These are phyloP conservation scores for Gyromitra esculenta DNA, from an alignment of 2,329 filamentous ascomycete species.

Conservation along the genomic window DNA sequence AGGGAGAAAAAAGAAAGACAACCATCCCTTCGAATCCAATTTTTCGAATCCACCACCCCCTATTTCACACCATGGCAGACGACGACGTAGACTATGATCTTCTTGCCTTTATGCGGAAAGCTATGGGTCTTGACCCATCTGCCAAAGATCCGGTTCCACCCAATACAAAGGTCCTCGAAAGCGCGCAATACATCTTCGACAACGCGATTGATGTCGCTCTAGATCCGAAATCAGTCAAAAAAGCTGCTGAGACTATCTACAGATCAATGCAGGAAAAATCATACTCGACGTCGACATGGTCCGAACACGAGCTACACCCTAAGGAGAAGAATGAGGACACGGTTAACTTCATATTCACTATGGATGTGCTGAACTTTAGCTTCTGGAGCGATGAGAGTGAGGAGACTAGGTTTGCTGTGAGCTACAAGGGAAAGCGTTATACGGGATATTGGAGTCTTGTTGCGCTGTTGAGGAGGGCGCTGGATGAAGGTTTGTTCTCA, in stretches of 20 bases:
- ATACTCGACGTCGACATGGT: constrained; percentile 88
- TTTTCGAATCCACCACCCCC: not conserved
- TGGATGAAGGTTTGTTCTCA: constrained; percentile 77
- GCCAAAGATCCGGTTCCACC: constrained; percentile 19
- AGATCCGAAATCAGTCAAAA: constrained; percentile 82
- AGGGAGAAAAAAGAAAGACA: not conserved
- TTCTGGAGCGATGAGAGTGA: constrained; percentile 85
- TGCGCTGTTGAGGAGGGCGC: constrained; percentile 82
- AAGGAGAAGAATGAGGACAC: constrained; percentile 80
- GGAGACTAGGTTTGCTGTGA: constrained; percentile 79
- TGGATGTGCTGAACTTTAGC: constrained; percentile 96
- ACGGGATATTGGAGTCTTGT: constrained; percentile 97
- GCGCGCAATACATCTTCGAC: constrained; percentile 85
- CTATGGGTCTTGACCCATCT: constrained; percentile 47
- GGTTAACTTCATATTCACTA: constrained; percentile 92
- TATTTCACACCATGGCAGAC: constrained; percentile 49
- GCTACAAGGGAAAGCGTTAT: constrained; percentile 83
- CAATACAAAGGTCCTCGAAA: constrained; percentile 51
- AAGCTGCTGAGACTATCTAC: constrained; percentile 81
- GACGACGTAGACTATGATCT: constrained; percentile 57
- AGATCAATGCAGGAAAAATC: constrained; percentile 81
- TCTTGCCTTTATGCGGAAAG: constrained; percentile 57
- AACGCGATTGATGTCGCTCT: constrained; percentile 93
- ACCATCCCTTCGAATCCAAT: not conserved
- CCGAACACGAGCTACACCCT: constrained; percentile 88